Percentiles rank a stretch among this genome's conserved stretches.
Conservation (phyloP, 805 yeast genomes). For the Ogataea wickerhamii region DNA sequence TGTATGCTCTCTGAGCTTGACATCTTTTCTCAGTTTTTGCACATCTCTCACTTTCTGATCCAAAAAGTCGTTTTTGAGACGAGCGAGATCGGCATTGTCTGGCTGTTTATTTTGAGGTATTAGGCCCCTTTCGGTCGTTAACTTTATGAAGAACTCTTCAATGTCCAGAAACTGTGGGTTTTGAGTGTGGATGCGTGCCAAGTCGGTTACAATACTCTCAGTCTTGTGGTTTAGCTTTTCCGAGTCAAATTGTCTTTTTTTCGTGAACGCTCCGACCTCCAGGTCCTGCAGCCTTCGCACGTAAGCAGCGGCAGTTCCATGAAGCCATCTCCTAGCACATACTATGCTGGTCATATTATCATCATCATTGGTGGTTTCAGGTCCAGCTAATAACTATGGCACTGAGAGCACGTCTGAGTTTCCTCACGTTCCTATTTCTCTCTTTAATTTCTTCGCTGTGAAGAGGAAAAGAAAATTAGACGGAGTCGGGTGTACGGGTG, state of each 20-base stretch:
- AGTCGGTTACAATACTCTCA: neutral
- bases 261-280: neutral
- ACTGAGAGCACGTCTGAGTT: too few relatives aligned
- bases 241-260: neutral
- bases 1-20: conserved; percentile 4
- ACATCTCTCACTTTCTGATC: neutral
- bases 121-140: neutral
- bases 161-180: neutral
- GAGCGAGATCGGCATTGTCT: too few relatives aligned
- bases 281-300: neutral
- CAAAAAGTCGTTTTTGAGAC: neutral
- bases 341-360: neutral
- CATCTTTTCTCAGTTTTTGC: conserved; percentile 1
- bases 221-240: neutral
- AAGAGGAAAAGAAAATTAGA: too few relatives aligned
- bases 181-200: neutral
- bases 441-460: too few relatives aligned
- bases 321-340: neutral
- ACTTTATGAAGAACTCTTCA: neutral
- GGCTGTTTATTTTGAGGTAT: neutral
- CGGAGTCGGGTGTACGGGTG: conserved; percentile 7
- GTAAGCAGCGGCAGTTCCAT: neutral
- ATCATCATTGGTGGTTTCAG: too few relatives aligned
- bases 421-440: too few relatives aligned
- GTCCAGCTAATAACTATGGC: too few relatives aligned